Evolutionary conservation across 1,139 yeast genomes (phyloP), one percentile per base, ranked within the genome.

Genomic region (Yamadazyma blattariae): DNA sequence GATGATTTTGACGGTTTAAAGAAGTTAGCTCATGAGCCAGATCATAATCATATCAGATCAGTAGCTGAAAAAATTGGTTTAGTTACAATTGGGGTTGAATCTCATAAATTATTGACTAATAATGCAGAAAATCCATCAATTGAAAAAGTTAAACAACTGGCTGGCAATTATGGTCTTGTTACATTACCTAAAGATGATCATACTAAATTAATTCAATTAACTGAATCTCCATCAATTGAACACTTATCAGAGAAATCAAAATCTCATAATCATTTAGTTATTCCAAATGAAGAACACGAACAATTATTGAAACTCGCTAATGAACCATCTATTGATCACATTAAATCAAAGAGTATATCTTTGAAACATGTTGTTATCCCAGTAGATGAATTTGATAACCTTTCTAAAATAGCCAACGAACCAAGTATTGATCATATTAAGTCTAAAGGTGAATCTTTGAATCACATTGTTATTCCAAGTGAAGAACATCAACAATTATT

Each of bases 191-290:
- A 40, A 10, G 46, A 45, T 2, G 59, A 56, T 19, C 38, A 41
- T 21, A 15, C 38, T 5, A 25, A 31, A 4, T 55, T 36, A 40
- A 52, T 9, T 27, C 45, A 22, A 47, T 51, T 22, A 48, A 52
- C 32, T 10, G 42, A 48, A 3, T 37, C 47, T 3, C 66, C 72
- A 24, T 34, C 54, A 7, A 25, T 50, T 4, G 64, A 57, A 2
- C 60, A 54, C 35, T 32, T 69, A 6, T 35, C 38, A 6, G 49
- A 49, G 10, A 59, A 55, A 27, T 67, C 74, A 2, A 34, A 37
- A 22, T 25, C 17, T 6, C 26, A 25, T 14, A 32, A 38, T 6
- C 42, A 42, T 30, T 29, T 29, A 6, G 34, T 44, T 9, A 16
- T 46, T 7, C 30, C 40, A 12, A 34, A 33, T 4, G 31, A 22